These are phyloP conservation scores for Spathaspora hagerdaliae DNA, from an alignment of 805 yeast species.

Conservation along the genomic window DNA sequence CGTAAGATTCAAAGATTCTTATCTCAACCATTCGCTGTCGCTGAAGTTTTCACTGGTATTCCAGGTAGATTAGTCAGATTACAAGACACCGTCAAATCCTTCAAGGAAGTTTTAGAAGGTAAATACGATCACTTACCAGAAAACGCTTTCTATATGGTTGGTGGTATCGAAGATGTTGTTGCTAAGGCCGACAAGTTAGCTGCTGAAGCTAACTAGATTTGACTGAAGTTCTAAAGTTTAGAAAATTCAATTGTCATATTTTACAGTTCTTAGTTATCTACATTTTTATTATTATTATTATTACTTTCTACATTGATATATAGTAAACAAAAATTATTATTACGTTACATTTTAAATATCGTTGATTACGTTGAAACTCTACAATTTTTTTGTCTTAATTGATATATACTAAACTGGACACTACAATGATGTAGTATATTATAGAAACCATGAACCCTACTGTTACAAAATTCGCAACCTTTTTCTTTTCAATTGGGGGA, in stretches of 20 bases:
- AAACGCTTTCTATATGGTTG: conserved; percentile 99
- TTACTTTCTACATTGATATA: neutral
- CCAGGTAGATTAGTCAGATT: conserved; percentile 96
- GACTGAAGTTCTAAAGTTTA: conserved; percentile 5
- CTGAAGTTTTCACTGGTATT: conserved; percentile 99
- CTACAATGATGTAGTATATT: no score
- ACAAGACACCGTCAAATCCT: conserved; percentile 89
- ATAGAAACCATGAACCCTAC: no score
- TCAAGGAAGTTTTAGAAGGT: conserved; percentile 97
- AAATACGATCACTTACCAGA: conserved; percentile 99
- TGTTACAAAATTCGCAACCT: no score
- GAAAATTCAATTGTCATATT: conserved; percentile 7
- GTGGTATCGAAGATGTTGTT: conserved; percentile 97
- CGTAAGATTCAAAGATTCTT: conserved; percentile 99
- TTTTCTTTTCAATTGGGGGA: no score
- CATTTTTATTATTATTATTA: neutral
- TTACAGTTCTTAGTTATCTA: conserved; percentile 7
- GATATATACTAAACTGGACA: no score
- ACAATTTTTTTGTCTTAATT: no score
- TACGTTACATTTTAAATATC: neutral
- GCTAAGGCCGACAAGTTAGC: conserved; percentile 99
- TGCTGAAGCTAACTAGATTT: conserved; percentile 69
- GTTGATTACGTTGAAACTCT: no score
- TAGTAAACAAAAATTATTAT: neutral
- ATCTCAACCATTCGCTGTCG: conserved; percentile 99